Base-by-base conservation (phyloP, 139 green algal genomes). In the Picochlorum costavermella region DNA sequence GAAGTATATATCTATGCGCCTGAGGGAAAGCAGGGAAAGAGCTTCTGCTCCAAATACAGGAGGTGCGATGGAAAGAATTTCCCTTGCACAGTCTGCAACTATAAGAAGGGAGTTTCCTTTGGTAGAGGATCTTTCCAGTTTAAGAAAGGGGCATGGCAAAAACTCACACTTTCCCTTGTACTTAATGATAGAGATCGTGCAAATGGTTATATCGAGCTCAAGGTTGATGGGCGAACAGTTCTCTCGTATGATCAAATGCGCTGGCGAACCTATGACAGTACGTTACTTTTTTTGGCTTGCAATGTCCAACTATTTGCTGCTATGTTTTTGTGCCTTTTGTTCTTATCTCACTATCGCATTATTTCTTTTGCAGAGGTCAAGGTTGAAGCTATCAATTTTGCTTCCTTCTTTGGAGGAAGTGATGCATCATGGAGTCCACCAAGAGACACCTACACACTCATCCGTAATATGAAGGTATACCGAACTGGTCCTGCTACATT, bases 11-110 rank as follows among this genome's bases (percentile, higher is more conserved):
- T 70, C 45, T 70, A 70, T 49, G 64, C 36, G 0, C 23, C 23
- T 5, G 33, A 40, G 0, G 50, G 64, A 14, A 30, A 61, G 11
- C 64, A 70, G 29, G 50, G 64, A 12, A n/a, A 29, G 16, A 51
- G 64, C 8, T 64, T 70, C n/a, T 70, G 64, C 23, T 30, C 29
- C 50, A 48, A 51, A 12, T 51, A 57, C n/a, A 23, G 3, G 9
- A 25, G n/a, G 6, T 64, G 58, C 11, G 23, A 20, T 31, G 12
- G 14, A 31, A 64, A 59, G 23, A 64, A 64, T 9, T n/a, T 36
- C 20, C 50, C 64, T 16, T 64, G 51, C 50, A 70, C 46, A 33
- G 40, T 59, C 1, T 70, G 64, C 64, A 51, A 70, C 64, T 64
- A 64, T 45, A 29, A 12, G 8, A 13, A 44, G 9, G 64, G 63